Conservation (phyloP, 1,284 basidiomycete species). For the Mycosarcoma mackinlayi region DNA sequence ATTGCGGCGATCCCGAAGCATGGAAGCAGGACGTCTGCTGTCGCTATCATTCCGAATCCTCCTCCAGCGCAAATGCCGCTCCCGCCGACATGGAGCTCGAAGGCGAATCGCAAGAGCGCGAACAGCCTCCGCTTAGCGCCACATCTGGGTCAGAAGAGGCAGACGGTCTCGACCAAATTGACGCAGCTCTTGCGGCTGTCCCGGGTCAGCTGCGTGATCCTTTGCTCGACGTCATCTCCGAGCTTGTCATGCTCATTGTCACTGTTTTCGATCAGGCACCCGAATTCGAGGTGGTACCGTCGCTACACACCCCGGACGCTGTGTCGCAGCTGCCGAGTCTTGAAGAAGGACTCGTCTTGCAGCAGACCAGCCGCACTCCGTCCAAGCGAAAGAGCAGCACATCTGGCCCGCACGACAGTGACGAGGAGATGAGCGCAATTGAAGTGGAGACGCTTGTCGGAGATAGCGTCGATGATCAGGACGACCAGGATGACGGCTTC, state of each 20-base stretch:
- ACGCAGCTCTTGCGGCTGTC: slow-evolving; percentile 21
- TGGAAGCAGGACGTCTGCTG: slow-evolving; percentile 64
- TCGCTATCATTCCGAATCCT: slow-evolving; percentile 52
- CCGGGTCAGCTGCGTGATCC: slow-evolving; percentile 75
- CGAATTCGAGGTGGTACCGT: slow-evolving; percentile 74
- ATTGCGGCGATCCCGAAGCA: slow-evolving; percentile 67
- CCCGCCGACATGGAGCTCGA: slow-evolving; percentile 39
- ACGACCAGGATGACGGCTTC: slow-evolving; percentile 14
- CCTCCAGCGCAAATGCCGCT: slow-evolving; percentile 2
- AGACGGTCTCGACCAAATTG: slow-evolving; percentile 37
- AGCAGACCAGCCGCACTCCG: slow-evolving; percentile 26
- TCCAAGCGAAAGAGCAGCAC: slow-evolving; percentile 37
- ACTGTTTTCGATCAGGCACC: slow-evolving; percentile 87
- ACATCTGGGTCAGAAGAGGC: slow-evolving; percentile 7
- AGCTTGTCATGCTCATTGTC: slow-evolving; percentile 84
- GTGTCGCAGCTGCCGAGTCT: slow-evolving; percentile 74
- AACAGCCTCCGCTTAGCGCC: not conserved
- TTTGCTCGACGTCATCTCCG: slow-evolving; percentile 79
- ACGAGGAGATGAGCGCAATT: slow-evolving; percentile 47
- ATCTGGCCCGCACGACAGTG: slow-evolving; percentile 32
- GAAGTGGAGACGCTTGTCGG: slow-evolving; percentile 48
- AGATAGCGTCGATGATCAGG: slow-evolving; percentile 38
- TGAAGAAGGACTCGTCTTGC: slow-evolving; percentile 20
- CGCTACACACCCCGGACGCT: slow-evolving; percentile 73
- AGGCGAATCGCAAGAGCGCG: slow-evolving; percentile 18